phyloP scores from a whole-genome alignment of 1,139 yeast genomes.

The Taphrina sp. region DNA sequence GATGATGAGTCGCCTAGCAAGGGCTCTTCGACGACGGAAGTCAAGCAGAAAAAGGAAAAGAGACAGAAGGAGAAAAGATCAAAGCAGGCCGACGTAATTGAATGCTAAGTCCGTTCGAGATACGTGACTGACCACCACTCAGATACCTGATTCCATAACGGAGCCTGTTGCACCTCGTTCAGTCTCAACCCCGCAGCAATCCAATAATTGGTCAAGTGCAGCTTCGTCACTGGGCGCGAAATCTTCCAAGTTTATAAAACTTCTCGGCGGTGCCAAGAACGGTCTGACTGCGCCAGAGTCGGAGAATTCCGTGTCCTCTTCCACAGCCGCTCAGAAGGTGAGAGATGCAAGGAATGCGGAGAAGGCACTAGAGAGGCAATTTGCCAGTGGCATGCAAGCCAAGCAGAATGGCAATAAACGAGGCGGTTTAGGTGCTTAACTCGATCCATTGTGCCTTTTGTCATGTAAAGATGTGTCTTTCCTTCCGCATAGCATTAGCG shows the following conservation, averaged over 20 bases:
- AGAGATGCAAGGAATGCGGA: conserved; percentile 21
- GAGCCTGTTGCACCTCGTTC: neutral
- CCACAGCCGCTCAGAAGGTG: neutral
- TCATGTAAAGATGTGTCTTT: neutral
- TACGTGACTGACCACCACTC: neutral
- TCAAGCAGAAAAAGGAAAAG: too few species aligned
- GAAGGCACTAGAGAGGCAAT: conserved; percentile 26
- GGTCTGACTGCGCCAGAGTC: conserved; percentile 1
- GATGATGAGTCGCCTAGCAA: neutral
- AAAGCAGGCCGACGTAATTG: neutral
- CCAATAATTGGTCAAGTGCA: conserved; percentile 17
- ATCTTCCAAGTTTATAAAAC: conserved; percentile 27
- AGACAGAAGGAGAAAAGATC: conserved; percentile 1
- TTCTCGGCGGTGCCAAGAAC: conserved; percentile 26
- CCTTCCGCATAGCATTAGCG: neutral
- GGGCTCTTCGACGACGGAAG: too few species aligned
- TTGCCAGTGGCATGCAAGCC: conserved; percentile 23
- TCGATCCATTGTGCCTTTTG: too few species aligned
- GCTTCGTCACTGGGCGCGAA: conserved; percentile 27
- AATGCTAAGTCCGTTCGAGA: too few species aligned
- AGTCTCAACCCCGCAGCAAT: neutral
- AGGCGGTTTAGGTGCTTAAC: conserved; percentile 28
- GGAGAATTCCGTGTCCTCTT: neutral
- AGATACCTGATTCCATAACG: neutral
- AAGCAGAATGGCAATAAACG: conserved; percentile 15